phyloP scores from a whole-genome alignment of 1,139 yeast genomes.

The Wickerhamiella infanticola region DNA sequence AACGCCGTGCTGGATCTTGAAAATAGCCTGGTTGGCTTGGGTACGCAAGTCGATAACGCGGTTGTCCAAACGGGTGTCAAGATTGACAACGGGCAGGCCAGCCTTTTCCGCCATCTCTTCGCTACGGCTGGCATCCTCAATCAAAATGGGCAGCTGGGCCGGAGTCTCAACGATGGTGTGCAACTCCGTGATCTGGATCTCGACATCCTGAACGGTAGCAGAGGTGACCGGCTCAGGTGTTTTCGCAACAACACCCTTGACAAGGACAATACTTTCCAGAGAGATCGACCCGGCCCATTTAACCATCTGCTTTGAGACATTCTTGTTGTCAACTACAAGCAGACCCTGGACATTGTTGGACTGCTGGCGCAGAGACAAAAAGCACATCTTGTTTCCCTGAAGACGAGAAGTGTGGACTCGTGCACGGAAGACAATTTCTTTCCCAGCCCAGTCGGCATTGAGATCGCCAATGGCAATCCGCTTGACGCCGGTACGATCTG shows the following conservation, averaged over 20 bases:
- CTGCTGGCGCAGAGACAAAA: slow-evolving; percentile 85
- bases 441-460: slow-evolving; percentile 49
- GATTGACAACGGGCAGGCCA: slow-evolving; percentile 83
- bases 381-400: slow-evolving; percentile 91
- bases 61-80: slow-evolving; percentile 89
- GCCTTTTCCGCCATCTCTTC: slow-evolving; percentile 90
- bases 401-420: slow-evolving; percentile 86
- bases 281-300: slow-evolving; percentile 85
- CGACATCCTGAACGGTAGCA: slow-evolving; percentile 84
- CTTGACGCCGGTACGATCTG: slow-evolving; percentile 41
- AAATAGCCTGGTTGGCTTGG: slow-evolving; percentile 91
- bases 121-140: slow-evolving; percentile 92
- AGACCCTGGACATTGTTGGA: slow-evolving; percentile 68
- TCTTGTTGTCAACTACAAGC: slow-evolving; percentile 47
- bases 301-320: slow-evolving; percentile 86
- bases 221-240: slow-evolving; percentile 80
- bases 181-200: slow-evolving; percentile 60
- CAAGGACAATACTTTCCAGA: slow-evolving; percentile 82
- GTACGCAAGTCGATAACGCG: slow-evolving; percentile 96
- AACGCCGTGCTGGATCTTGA: slow-evolving; percentile 85
- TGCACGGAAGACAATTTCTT: slow-evolving; percentile 75
- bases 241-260: slow-evolving; percentile 69
- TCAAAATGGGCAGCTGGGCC: slow-evolving; percentile 76
- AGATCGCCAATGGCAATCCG: slow-evolving; percentile 43
- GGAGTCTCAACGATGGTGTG: slow-evolving; percentile 78